Percentiles rank a stretch among this genome's conserved stretches.
Evolutionary conservation across 192 early-diverging fungal genomes (phyloP).

Genomic region (Backusella westeae): DNA sequence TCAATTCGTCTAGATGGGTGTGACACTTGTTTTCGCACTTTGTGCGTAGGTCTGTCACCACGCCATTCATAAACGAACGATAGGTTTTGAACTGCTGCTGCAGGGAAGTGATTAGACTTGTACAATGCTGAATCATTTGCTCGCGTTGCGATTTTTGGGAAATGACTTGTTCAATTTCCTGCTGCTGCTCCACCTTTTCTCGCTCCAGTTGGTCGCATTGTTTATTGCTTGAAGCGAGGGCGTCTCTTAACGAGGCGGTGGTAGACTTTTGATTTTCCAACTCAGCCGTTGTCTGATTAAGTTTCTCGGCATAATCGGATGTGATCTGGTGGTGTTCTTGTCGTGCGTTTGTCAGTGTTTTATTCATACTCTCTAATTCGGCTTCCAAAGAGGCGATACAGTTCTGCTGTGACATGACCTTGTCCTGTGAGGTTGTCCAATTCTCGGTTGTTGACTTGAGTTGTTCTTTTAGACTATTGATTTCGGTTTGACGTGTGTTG

Average conservation of each 20-base stretch:
- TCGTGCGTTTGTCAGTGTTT: background rate
- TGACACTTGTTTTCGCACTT: background rate
- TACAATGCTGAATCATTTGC: background rate
- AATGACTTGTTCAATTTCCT: background rate
- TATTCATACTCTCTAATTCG: background rate
- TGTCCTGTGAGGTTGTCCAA: background rate
- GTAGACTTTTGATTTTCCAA: background rate
- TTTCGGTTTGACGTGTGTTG: slow-evolving; percentile 1
- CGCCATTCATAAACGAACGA: background rate
- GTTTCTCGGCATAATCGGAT: background rate
- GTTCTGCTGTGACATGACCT: background rate
- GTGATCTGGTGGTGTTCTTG: background rate
- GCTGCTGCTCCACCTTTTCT: background rate
- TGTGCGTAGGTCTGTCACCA: background rate
- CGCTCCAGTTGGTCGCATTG: background rate
- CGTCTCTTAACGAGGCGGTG: background rate
- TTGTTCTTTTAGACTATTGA: background rate
- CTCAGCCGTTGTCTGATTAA: background rate
- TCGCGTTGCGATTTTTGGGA: background rate
- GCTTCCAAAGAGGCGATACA: background rate
- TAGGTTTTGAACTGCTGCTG: slow-evolving; percentile 1
- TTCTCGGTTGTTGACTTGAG: background rate
- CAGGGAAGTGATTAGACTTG: background rate
- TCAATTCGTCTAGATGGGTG: background rate
- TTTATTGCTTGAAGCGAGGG: background rate